Base-by-base conservation (phyloP, 352 stramenopile species). In the Aphanomyces cochlioides region DNA sequence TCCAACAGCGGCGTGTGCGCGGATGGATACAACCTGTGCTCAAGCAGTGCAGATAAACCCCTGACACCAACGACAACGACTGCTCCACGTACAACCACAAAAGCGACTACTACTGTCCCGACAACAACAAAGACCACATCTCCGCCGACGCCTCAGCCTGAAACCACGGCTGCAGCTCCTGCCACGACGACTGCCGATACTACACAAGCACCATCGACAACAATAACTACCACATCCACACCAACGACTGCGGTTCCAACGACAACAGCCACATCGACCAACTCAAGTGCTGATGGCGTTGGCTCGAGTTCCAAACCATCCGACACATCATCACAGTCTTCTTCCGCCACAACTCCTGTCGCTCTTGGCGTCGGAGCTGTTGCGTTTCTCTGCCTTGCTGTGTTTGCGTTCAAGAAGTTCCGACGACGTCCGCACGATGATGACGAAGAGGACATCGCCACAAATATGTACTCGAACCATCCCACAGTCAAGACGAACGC, bases 321-420 rank as follows among this genome's bases (percentile, higher is more conserved):
- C 34, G 13, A 39, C 36, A n/a, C 60, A 8, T 21, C 36, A 3
- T 58, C 38, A 17, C 56, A 34, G 17, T 40, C 41, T 13, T 47
- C 47, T 38, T 45, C 36, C 13, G 4, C 47, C 7, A 17, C 10
- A 60, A 39, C 19, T 59, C 48, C 39, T 17, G 61, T 50, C 13
- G 64, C 64, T 12, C 50, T 70, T 36, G 64, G 36, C 21, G 47
- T 70, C 10, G 64, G 64, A 15, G 64, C 47, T 34, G 39, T 61
- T 19, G 64, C 64, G 1, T 70, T 70, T 43, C 28, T 50, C 28
- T 19, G 53, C 19, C 48, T 70, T 21, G 21, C 40, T 7, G 3
- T 45, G 17, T 70, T 70, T 70, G 64, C 53, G 3, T 47, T 50
- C 6, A 54, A 56, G 7, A 70, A 64, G 54, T 50, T 50, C 54